phyloP scores from a whole-genome alignment of 305 asterid species.

The Fraxinus sp. region DNA sequence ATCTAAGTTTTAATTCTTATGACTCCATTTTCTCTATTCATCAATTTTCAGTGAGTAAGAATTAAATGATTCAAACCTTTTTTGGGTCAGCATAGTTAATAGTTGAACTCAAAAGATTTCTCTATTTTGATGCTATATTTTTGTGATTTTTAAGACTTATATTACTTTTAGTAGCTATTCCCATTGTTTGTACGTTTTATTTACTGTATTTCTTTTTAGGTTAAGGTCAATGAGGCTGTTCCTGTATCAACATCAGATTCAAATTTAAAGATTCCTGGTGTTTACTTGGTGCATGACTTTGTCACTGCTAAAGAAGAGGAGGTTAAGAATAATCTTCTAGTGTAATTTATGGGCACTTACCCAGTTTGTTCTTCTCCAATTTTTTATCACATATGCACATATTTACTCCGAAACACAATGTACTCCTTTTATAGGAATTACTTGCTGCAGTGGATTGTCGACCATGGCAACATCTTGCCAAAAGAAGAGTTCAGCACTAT shows the following conservation, averaged over 20 bases:
- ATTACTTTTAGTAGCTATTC: not conserved
- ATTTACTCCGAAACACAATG: slow-evolving; percentile 6
- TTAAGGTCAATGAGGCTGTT: slow-evolving; percentile 40
- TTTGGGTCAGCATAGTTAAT: not conserved
- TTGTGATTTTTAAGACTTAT: not conserved
- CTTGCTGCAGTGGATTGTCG: slow-evolving; percentile 75
- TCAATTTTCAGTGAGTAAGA: not conserved
- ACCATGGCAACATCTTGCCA: slow-evolving; percentile 84
- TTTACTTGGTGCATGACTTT: slow-evolving; percentile 65
- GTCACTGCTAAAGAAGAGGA: slow-evolving; percentile 72
- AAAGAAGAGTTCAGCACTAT: slow-evolving; percentile 91
- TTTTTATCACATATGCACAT: not conserved
- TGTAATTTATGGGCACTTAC: slow-evolving; percentile 24
- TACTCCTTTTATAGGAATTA: slow-evolving; percentile 51
- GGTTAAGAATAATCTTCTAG: slow-evolving; percentile 50
- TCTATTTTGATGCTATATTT: not conserved
- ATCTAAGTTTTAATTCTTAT: not conserved
- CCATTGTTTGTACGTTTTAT: not conserved
- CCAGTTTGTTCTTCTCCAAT: not conserved
- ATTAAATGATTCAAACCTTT: slow-evolving; percentile 1
- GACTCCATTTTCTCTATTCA: not conserved
- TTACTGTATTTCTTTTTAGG: slow-evolving; percentile 33
- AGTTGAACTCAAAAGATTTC: not conserved
- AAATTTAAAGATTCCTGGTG: slow-evolving; percentile 81
- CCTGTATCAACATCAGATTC: slow-evolving; percentile 66